Conservation (phyloP, 805 yeast genomes). For the Torulaspora maleeae region DNA sequence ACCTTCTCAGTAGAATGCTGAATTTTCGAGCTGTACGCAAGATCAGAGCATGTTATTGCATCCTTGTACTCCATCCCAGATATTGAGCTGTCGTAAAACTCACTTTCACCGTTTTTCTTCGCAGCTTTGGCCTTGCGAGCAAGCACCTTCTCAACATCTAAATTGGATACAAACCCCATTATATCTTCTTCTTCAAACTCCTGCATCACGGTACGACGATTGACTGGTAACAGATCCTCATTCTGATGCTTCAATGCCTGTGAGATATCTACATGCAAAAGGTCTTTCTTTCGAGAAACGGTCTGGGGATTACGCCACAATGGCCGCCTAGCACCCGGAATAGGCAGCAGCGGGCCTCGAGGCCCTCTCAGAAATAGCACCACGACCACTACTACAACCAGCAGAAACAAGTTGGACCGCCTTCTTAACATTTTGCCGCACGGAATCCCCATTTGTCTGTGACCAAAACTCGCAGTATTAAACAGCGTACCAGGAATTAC, state of each 20-base stretch:
- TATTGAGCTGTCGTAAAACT: not conserved
- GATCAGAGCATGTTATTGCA: slow-evolving; percentile 12
- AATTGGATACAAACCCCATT: slow-evolving; percentile 14
- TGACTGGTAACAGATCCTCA: slow-evolving; percentile 7
- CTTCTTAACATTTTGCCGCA: slow-evolving; percentile 1
- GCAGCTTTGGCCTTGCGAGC: slow-evolving; percentile 4
- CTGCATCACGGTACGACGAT: slow-evolving; percentile 3
- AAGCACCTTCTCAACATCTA: slow-evolving; percentile 8
- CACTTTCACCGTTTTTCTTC: not conserved
- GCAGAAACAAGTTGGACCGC: not conserved
- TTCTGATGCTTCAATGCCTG: slow-evolving; percentile 6
- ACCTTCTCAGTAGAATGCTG: slow-evolving; percentile 7
- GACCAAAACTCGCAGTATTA: too few relatives aligned
- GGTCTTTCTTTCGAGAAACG: slow-evolving; percentile 7
- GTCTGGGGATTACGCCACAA: not conserved
- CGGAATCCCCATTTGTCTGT: not conserved
- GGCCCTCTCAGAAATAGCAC: not conserved
- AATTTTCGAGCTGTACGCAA: slow-evolving; percentile 12
- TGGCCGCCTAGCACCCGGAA: not conserved
- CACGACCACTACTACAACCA: not conserved
- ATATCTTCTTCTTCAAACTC: slow-evolving; percentile 4
- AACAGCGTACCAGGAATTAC: too few relatives aligned
- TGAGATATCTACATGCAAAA: slow-evolving; percentile 11
- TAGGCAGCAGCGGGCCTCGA: not conserved
- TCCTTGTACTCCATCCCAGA: slow-evolving; percentile 1